Evolutionary conservation across 139 green algal genomes (phyloP).

Genomic region (Chara braunii): DNA sequence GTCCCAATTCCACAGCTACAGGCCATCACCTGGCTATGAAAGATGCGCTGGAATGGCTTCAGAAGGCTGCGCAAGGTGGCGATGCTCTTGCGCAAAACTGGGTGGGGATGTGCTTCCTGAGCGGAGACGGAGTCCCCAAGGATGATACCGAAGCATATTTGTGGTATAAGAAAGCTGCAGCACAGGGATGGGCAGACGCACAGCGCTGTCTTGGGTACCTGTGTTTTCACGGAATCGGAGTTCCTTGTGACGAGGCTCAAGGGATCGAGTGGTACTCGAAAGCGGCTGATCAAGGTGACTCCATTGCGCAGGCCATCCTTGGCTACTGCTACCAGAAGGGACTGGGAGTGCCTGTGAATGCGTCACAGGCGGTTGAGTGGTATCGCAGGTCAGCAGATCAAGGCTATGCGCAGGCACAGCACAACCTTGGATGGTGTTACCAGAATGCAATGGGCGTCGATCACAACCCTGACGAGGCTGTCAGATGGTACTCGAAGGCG

Average conservation of each 20-base stretch:
- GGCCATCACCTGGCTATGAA: too few relatives aligned
- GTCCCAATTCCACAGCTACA: too few relatives aligned
- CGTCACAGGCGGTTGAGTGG: slow-evolving; percentile 16
- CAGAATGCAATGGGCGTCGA: slow-evolving; percentile 14
- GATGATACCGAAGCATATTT: too few relatives aligned
- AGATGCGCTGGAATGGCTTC: too few relatives aligned
- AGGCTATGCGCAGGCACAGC: slow-evolving; percentile 8
- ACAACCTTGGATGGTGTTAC: slow-evolving; percentile 29
- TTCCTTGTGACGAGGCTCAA: slow-evolving; percentile 11
- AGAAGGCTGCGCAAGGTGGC: too few relatives aligned
- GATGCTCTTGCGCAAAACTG: too few relatives aligned
- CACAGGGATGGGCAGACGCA: too few relatives aligned
- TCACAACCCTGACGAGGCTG: slow-evolving; percentile 10
- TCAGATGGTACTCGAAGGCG: slow-evolving; percentile 22
- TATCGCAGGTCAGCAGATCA: slow-evolving; percentile 23
- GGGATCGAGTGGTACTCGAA: slow-evolving; percentile 28
- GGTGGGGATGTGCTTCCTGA: too few relatives aligned
- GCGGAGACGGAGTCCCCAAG: too few relatives aligned
- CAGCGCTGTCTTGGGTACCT: too few relatives aligned
- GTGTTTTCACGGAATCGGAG: too few relatives aligned
- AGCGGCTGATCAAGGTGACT: slow-evolving; percentile 18
- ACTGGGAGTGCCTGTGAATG: neutral
- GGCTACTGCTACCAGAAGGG: slow-evolving; percentile 6
- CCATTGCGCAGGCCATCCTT: neutral
- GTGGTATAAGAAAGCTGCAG: too few relatives aligned